Percentiles rank a stretch among this genome's conserved stretches.
phyloP scores from a whole-genome alignment of 805 yeast species.

The Starmerella stigmatis region DNA sequence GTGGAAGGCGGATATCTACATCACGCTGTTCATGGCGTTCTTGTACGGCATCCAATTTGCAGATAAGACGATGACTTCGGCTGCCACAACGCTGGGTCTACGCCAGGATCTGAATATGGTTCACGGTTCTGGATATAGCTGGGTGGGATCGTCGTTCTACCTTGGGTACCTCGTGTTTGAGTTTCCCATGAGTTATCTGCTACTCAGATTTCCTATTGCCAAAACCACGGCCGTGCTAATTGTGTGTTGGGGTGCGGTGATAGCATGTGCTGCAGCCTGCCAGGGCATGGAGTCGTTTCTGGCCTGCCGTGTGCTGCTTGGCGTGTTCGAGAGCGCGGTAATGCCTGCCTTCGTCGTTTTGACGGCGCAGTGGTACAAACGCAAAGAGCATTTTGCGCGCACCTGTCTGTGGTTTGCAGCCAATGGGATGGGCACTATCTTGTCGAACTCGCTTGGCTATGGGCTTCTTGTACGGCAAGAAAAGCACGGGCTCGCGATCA shows the following conservation, averaged over 20 bases:
- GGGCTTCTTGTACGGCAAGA: conserved; percentile 18
- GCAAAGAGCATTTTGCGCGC: conserved; percentile 38
- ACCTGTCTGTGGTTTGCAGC: conserved; percentile 36
- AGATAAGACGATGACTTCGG: conserved; percentile 13
- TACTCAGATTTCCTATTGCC: conserved; percentile 49
- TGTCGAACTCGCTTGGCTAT: conserved; percentile 24
- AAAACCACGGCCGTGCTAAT: conserved; percentile 40
- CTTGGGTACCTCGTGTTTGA: conserved; percentile 53
- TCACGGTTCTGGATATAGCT: conserved; percentile 22
- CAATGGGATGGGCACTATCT: conserved; percentile 37
- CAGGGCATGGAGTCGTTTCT: conserved; percentile 38
- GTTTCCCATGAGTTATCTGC: conserved; percentile 36
- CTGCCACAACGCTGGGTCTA: conserved; percentile 6
- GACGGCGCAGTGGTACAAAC: conserved; percentile 49
- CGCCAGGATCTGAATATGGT: conserved; percentile 10
- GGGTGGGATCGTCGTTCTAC: conserved; percentile 49
- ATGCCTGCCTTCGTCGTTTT: conserved; percentile 49
- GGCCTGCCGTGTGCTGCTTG: conserved; percentile 39
- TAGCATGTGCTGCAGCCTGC: conserved; percentile 40
- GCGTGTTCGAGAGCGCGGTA: conserved; percentile 42
- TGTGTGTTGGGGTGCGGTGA: conserved; percentile 49
- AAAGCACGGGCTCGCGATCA: conserved; percentile 17
- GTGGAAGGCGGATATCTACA: conserved; percentile 10
- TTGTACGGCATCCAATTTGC: conserved; percentile 14
- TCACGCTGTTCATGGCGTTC: conserved; percentile 9